Percentiles rank a stretch among this genome's conserved stretches.
phyloP scores from a whole-genome alignment of 768 basidiomycete species.

The Arthromyces matolae region DNA sequence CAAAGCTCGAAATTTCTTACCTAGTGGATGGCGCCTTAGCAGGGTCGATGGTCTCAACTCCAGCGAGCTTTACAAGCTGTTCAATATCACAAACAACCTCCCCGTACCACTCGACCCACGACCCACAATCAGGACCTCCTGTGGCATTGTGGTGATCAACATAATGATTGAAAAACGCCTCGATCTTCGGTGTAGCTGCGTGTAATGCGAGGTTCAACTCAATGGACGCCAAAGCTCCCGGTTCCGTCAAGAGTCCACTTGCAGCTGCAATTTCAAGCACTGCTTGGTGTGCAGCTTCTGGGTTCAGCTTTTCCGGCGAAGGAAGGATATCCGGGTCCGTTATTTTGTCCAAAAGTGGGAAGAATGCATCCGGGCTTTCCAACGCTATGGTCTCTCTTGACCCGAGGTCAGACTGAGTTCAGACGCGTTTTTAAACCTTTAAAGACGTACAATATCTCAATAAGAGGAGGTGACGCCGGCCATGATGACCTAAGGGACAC shows the following conservation, averaged over 20 bases:
- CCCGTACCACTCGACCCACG: constrained; percentile 88
- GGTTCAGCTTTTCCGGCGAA: constrained; percentile 31
- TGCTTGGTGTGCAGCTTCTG: constrained; percentile 51
- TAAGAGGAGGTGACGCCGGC: constrained; percentile 56
- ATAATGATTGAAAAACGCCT: constrained; percentile 82
- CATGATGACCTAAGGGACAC: constrained; percentile 62
- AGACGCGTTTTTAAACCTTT: constrained; percentile 2
- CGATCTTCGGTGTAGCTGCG: constrained; percentile 72
- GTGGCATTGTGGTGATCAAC: constrained; percentile 29
- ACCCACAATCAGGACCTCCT: constrained; percentile 44
- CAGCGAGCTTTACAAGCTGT: constrained; percentile 49
- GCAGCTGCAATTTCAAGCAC: constrained; percentile 49
- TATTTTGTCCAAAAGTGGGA: constrained; percentile 67
- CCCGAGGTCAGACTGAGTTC: not conserved
- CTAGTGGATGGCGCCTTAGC: constrained; percentile 19
- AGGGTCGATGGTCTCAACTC: constrained; percentile 46
- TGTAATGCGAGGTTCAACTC: constrained; percentile 77
- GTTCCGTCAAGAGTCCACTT: constrained; percentile 44
- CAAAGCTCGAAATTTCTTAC: constrained; percentile 22
- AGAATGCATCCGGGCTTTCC: constrained; percentile 72
- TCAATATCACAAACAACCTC: constrained; percentile 65
- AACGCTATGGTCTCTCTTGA: constrained; percentile 76
- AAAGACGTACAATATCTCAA: constrained; percentile 60
- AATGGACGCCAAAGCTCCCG: constrained; percentile 51
- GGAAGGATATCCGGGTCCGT: constrained; percentile 46